These are phyloP conservation scores for Eucalyptus rudis DNA, from an alignment of 345 rosid species.

Conservation along the genomic window DNA sequence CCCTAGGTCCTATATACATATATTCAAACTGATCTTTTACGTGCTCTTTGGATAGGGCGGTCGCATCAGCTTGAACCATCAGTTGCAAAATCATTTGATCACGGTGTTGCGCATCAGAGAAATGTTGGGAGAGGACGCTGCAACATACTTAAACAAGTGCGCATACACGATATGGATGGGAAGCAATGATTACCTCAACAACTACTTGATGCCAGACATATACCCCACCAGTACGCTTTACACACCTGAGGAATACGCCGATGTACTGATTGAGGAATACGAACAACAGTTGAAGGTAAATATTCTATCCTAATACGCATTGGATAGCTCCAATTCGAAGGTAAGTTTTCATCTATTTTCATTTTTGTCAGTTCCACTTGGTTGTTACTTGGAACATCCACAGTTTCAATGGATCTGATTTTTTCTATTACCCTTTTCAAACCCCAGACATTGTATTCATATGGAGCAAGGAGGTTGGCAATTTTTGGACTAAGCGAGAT, in stretches of 20 bases:
- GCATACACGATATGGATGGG: conserved; percentile 16
- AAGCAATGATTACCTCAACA: conserved; percentile 21
- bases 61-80: neutral
- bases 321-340: neutral
- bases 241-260: conserved; percentile 3
- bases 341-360: neutral
- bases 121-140: neutral
- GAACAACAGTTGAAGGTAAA: conserved; percentile 8
- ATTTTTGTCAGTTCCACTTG: neutral
- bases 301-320: neutral
- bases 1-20: neutral
- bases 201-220: conserved; percentile 8
- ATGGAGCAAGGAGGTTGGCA: conserved; percentile 22
- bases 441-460: conserved; percentile 1
- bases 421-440: neutral
- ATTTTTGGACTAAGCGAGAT: conserved; percentile 13
- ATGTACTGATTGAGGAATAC: conserved; percentile 2
- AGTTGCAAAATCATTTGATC: neutral
- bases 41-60: neutral
- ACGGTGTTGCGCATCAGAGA: neutral
- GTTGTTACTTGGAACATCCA: neutral
- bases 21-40: neutral
- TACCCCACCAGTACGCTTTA: conserved; percentile 2
- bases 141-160: conserved; percentile 8
- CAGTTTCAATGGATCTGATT: neutral